Conservation (phyloP, 1,284 basidiomycete genomes). For the Earliella scabrosa region DNA sequence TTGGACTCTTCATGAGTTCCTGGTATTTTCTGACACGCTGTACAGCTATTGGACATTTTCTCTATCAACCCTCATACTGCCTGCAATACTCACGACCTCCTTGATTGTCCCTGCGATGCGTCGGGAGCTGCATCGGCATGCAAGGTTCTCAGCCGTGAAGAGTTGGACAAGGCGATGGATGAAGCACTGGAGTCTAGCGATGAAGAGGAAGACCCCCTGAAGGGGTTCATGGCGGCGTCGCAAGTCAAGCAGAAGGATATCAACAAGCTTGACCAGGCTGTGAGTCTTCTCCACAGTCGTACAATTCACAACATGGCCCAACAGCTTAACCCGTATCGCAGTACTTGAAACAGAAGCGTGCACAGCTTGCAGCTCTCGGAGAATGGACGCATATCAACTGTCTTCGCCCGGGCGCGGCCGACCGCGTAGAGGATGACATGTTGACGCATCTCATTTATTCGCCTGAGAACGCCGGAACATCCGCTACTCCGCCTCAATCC, state of each 20-base stretch:
- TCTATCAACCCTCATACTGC: slow-evolving; percentile 79
- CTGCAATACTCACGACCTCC: slow-evolving; percentile 91
- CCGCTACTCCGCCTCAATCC: slow-evolving; percentile 6
- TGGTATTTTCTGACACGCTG: slow-evolving; percentile 2
- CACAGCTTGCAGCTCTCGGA: slow-evolving; percentile 80
- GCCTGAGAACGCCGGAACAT: slow-evolving; percentile 31
- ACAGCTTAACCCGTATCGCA: slow-evolving; percentile 33
- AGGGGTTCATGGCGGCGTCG: slow-evolving; percentile 76
- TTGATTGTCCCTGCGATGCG: slow-evolving; percentile 73
- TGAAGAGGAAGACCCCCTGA: slow-evolving; percentile 30
- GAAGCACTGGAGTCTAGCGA: slow-evolving; percentile 24
- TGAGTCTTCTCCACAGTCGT: slow-evolving; percentile 34
- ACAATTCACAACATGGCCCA: not conserved
- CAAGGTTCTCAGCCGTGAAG: slow-evolving; percentile 24
- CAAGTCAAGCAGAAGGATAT: slow-evolving; percentile 57
- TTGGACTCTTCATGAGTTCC: not conserved
- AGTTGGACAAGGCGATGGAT: slow-evolving; percentile 36
- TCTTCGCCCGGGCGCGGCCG: slow-evolving; percentile 47
- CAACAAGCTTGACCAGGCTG: slow-evolving; percentile 58
- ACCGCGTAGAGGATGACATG: slow-evolving; percentile 64
- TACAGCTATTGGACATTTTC: slow-evolving; percentile 89
- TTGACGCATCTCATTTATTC: slow-evolving; percentile 56
- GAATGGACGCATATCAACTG: slow-evolving; percentile 91
- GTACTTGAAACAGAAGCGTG: slow-evolving; percentile 76
- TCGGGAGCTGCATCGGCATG: slow-evolving; percentile 16